Evolutionary conservation across 2,329 filamentous ascomycete genomes (phyloP).

Genomic region (Claviceps paspali): DNA sequence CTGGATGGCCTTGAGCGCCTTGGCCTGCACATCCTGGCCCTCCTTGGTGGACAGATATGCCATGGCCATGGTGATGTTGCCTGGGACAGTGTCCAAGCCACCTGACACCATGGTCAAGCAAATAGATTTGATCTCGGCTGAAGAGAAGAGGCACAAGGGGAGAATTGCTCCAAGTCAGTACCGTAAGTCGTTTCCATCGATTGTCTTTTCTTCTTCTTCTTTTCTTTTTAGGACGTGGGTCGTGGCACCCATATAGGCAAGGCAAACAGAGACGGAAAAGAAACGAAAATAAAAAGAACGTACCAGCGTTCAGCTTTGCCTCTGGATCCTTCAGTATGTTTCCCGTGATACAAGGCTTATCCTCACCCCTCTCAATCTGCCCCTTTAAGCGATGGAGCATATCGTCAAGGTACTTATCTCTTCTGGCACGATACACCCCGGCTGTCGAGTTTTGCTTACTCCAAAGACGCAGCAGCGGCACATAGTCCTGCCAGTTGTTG

Average conservation of each 20-base stretch:
- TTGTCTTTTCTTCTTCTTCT: too few species aligned
- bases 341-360: slow-evolving; percentile 27
- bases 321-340: slow-evolving; percentile 40
- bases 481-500: slow-evolving; percentile 75
- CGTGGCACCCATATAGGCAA: too few species aligned
- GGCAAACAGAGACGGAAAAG: too few species aligned
- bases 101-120: slow-evolving; percentile 72
- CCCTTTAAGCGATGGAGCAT: slow-evolving; percentile 42
- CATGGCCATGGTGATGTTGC: slow-evolving; percentile 65
- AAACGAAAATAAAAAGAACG: neutral
- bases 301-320: slow-evolving; percentile 23
- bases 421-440: slow-evolving; percentile 47
- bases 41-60: slow-evolving; percentile 55
- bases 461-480: slow-evolving; percentile 56
- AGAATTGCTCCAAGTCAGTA: neutral
- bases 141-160: neutral
- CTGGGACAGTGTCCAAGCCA: slow-evolving; percentile 67
- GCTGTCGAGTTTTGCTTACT: slow-evolving; percentile 48
- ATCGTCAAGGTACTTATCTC: slow-evolving; percentile 52
- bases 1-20: slow-evolving; percentile 55
- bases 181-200: too few species aligned
- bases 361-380: slow-evolving; percentile 23
- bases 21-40: slow-evolving; percentile 55
- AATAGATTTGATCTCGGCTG: slow-evolving; percentile 65
- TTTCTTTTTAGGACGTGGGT: too few species aligned